Evolutionary conservation across 495 filamentous ascomycete genomes (phyloP), one percentile per base, ranked within the genome.

Genomic region (Cercophora sp.): DNA sequence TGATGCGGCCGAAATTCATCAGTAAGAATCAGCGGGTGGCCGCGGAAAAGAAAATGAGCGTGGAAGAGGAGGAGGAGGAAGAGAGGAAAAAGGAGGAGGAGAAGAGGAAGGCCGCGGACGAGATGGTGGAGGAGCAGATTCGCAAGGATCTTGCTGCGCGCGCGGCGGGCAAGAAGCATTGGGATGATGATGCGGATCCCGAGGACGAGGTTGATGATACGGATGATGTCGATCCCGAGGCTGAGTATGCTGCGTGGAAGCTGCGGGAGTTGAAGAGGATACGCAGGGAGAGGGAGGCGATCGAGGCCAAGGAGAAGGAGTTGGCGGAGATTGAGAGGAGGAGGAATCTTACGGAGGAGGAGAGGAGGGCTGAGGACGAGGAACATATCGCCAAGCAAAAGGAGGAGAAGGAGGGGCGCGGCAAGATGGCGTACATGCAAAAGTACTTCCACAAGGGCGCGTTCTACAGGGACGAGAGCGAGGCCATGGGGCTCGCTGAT

Each of bases 381-480:
- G 85, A 79, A 48, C 91, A 83, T 64, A 66, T 96, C 13, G 80
- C 82, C 5, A 73, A 76, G 59, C 92, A 96, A 70, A 85, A 85
- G 52, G 90, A 91, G 58, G 93, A 97, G 57, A 89, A 88, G 57
- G 90, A 92, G 15, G 72, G 73, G 27, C 84, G 85, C 29, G 93
- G 91, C 34, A 86, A 96, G 75, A 87, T 91, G 75, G 78, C 79
- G 1, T 96, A 83, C 66, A 88, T 97, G 88, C 91, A 96, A 67
- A 91, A 92, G 66, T 97, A 96, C 70, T 90, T 86, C 66, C 93
- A 99, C 76, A 92, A 91, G 75, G 93, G 93, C 43, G 93, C 93
- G 20, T 98, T 96, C 74, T 97, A 87, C 72, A 84, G 85, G 49
- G 90, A 91, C 32, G 89, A 92, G 56, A 75, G 79, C 24, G 82